These are phyloP conservation scores for Podospora conica DNA, from an alignment of 495 filamentous ascomycete species.

Conservation along the genomic window DNA sequence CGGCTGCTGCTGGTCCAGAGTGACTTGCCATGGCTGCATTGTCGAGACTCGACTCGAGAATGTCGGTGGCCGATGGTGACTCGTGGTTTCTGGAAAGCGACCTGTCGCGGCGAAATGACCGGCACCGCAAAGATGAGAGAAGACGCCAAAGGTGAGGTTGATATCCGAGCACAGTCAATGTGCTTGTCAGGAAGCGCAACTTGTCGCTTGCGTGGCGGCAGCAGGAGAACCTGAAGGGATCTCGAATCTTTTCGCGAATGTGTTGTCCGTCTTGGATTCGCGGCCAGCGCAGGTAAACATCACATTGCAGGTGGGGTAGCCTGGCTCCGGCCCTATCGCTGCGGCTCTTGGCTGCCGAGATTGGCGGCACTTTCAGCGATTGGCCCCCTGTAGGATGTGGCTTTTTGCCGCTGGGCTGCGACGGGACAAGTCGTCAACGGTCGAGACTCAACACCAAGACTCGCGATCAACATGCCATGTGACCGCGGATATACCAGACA, in stretches of 20 bases:
- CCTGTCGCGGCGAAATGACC: background rate
- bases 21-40: slow-evolving; percentile 28
- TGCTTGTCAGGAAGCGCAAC: background rate
- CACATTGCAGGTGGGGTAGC: background rate
- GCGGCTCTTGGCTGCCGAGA: background rate
- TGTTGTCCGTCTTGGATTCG: background rate
- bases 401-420: too few relatives aligned
- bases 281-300: background rate
- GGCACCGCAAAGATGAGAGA: background rate
- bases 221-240: background rate
- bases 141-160: background rate
- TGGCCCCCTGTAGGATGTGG: background rate
- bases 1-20: slow-evolving; percentile 17
- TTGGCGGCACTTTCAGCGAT: background rate
- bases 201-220: background rate
- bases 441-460: too few relatives aligned
- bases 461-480: too few relatives aligned
- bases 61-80: background rate
- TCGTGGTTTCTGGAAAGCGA: background rate
- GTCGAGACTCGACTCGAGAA: too few relatives aligned
- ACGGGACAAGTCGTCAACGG: too few relatives aligned
- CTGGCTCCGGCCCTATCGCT: background rate
- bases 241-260: background rate
- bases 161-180: background rate
- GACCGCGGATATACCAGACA: too few relatives aligned